A percentile compares a stretch with the other conserved stretches of the same genome.
phyloP scores from a whole-genome alignment of 2,329 filamentous ascomycete species.

The Alternaria solani region DNA sequence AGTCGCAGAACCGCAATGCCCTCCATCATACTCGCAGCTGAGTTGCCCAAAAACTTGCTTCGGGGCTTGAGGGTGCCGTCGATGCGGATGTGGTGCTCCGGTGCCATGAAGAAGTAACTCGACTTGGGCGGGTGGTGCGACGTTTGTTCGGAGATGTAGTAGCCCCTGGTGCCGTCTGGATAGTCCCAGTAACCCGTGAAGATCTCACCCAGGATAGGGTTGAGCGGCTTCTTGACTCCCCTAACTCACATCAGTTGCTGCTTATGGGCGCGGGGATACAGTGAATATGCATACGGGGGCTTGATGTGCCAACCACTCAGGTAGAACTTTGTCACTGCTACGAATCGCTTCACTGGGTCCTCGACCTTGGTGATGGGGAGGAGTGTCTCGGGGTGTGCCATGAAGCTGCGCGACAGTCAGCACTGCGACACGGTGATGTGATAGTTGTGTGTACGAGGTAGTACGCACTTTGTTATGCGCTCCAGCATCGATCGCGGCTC shows the following conservation, averaged over 20 bases:
- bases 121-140: constrained; percentile 98
- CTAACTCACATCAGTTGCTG: constrained; percentile 58
- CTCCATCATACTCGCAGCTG: constrained; percentile 97
- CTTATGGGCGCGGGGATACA: constrained; percentile 12
- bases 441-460: too few species aligned
- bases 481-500: constrained; percentile 98
- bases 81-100: constrained; percentile 90
- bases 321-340: constrained; percentile 97
- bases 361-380: constrained; percentile 87
- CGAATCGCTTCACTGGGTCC: constrained; percentile 87
- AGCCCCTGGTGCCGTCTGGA: constrained; percentile 81
- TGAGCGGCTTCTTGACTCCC: constrained; percentile 97
- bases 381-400: constrained; percentile 97
- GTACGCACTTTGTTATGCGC: constrained; percentile 90
- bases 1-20: constrained; percentile 88
- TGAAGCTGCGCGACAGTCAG: constrained; percentile 73
- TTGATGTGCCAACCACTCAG: constrained; percentile 99
- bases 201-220: constrained; percentile 93
- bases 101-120: constrained; percentile 98
- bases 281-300: constrained; percentile 74
- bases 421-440: neutral
- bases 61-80: constrained; percentile 94
- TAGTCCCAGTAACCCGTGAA: constrained; percentile 98
- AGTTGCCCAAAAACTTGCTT: constrained; percentile 96
- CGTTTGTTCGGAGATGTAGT: constrained; percentile 97